These are phyloP conservation scores for Cercospora sp. DNA, from an alignment of 2,329 filamentous ascomycete species.

Conservation along the genomic window DNA sequence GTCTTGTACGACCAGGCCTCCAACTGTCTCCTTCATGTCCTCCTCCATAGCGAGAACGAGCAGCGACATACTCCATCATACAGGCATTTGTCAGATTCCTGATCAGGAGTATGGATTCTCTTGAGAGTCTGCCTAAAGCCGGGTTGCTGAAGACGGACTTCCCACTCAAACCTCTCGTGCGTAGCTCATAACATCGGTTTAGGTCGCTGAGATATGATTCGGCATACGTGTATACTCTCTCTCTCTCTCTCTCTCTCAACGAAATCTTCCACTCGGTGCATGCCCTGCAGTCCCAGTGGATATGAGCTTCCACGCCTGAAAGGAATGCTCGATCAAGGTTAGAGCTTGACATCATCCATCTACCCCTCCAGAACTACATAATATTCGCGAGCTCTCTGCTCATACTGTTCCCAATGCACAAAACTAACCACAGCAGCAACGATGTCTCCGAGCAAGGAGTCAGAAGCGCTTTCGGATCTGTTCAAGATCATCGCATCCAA, in stretches of 20 bases:
- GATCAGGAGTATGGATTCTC: not conserved
- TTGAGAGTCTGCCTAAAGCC: not conserved
- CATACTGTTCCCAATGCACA: not conserved
- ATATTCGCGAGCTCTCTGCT: not conserved
- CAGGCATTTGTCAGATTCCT: not conserved
- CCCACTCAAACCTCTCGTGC: not conserved
- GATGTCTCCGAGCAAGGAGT: conserved; percentile 34
- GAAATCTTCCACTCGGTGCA: not conserved
- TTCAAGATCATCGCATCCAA: conserved; percentile 24
- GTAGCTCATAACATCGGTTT: not conserved
- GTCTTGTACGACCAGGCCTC: not conserved
- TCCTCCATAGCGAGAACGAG: not conserved
- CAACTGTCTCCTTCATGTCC: not conserved
- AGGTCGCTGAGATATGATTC: not conserved
- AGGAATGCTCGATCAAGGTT: not conserved
- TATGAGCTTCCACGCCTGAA: not conserved
- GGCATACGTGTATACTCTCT: not conserved
- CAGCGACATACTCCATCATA: not conserved
- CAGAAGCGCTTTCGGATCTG: conserved; percentile 25
- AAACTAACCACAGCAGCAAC: not conserved
- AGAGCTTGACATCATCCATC: not conserved
- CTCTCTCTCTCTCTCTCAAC: not conserved
- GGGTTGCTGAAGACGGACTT: not conserved
- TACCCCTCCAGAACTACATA: not conserved
- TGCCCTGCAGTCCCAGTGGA: not conserved